Evolutionary conservation across 306 rosid species (phyloP).

Genomic region (Vigna unguiculata): DNA sequence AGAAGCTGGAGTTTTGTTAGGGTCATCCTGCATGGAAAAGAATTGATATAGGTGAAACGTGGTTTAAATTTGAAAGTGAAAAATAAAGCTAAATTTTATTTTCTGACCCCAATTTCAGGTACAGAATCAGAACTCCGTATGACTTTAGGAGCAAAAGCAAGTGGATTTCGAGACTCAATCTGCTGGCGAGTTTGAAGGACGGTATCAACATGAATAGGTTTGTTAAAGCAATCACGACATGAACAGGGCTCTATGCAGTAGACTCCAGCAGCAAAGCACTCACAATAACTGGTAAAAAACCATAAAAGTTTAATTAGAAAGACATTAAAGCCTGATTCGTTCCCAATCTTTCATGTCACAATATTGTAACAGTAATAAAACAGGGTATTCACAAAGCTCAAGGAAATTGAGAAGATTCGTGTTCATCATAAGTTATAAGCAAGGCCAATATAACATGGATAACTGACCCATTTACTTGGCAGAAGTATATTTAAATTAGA

Average conservation of each 20-base stretch:
- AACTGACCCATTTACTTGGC: not conserved
- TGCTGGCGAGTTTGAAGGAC: slow-evolving; percentile 86
- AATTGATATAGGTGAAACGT: slow-evolving; percentile 25
- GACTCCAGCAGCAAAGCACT: slow-evolving; percentile 93
- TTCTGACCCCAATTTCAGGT: slow-evolving; percentile 76
- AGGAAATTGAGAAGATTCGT: slow-evolving; percentile 12
- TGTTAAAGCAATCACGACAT: slow-evolving; percentile 86
- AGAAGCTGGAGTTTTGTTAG: slow-evolving; percentile 84
- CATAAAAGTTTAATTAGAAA: not conserved
- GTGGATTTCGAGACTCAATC: slow-evolving; percentile 88
- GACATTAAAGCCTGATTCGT: not conserved
- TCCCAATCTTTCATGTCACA: slow-evolving; percentile 3
- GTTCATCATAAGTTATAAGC: not conserved
- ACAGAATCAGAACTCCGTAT: slow-evolving; percentile 65
- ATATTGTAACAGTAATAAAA: not conserved
- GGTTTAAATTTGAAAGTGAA: slow-evolving; percentile 25
- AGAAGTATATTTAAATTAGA: slow-evolving; percentile 1
- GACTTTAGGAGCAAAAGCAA: slow-evolving; percentile 95
- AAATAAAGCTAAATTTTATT: slow-evolving; percentile 23
- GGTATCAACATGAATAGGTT: slow-evolving; percentile 77
- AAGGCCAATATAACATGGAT: slow-evolving; percentile 16
- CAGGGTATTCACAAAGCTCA: not conserved
- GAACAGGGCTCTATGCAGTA: slow-evolving; percentile 90
- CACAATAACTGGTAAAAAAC: slow-evolving; percentile 72
- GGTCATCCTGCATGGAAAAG: slow-evolving; percentile 66